Percentiles rank a stretch among this genome's conserved stretches.
Evolutionary conservation across 1,284 basidiomycete species (phyloP).

Genomic region (Pterulicium gracile): DNA sequence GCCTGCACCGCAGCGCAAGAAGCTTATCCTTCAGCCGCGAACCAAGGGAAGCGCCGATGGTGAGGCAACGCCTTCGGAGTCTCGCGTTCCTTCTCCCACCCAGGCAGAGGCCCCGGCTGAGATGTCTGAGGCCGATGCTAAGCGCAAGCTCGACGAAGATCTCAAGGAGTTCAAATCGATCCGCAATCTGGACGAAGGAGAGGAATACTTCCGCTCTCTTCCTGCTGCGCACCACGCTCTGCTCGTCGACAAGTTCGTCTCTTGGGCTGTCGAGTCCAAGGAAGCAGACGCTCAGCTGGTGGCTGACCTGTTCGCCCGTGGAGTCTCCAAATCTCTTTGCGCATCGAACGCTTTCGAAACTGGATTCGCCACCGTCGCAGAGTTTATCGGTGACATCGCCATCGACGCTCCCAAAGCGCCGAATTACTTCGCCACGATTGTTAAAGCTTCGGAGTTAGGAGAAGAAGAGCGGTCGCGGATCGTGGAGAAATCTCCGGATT

Average conservation of each 20-base stretch:
- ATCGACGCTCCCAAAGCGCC: constrained; percentile 87
- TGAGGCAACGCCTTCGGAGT: constrained; percentile 23
- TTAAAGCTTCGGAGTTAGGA: constrained; percentile 59
- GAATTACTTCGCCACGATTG: constrained; percentile 62
- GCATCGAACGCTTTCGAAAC: constrained; percentile 50
- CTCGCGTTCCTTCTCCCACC: constrained; percentile 32
- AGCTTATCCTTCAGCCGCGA: constrained; percentile 54
- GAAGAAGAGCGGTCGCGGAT: constrained; percentile 44
- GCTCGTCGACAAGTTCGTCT: constrained; percentile 69
- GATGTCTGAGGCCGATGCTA: constrained; percentile 64
- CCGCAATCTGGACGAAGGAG: constrained; percentile 77
- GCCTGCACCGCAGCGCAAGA: constrained; percentile 52
- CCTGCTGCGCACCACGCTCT: constrained; percentile 49
- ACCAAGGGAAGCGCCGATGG: constrained; percentile 26
- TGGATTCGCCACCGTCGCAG: constrained; percentile 58
- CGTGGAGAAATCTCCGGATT: constrained; percentile 47
- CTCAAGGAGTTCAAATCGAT: constrained; percentile 68
- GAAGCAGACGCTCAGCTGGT: constrained; percentile 77
- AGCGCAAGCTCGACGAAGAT: constrained; percentile 75
- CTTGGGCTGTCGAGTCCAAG: constrained; percentile 71
- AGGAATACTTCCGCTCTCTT: constrained; percentile 71
- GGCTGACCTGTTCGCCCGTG: constrained; percentile 52
- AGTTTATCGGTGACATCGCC: constrained; percentile 76
- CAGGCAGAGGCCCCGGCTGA: constrained; percentile 24
- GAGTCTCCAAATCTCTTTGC: constrained; percentile 42